A percentile compares a stretch with the other conserved stretches of the same genome.
phyloP scores from a whole-genome alignment of 306 rosid species.

The Fragaria ananassa region DNA sequence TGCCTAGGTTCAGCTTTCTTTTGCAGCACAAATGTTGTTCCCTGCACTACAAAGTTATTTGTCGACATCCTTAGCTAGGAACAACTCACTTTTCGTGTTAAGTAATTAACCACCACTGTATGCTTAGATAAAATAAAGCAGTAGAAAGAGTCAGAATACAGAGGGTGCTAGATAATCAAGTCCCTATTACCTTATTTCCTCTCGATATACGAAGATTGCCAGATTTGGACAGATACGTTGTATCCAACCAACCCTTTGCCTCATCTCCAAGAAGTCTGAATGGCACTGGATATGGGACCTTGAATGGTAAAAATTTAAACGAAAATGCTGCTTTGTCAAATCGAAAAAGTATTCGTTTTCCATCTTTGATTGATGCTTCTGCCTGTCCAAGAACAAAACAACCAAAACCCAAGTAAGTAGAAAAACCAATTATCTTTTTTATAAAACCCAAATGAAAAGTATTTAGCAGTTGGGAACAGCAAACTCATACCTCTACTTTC shows the following conservation, averaged over 20 bases:
- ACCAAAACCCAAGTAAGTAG: background rate
- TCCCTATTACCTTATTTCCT: constrained; percentile 81
- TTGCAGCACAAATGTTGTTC: constrained; percentile 92
- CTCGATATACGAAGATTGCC: constrained; percentile 91
- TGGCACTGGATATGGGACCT: constrained; percentile 99
- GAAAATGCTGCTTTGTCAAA: constrained; percentile 94
- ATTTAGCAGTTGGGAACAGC: background rate
- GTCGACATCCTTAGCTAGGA: constrained; percentile 42
- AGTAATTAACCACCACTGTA: background rate
- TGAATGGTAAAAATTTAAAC: constrained; percentile 80
- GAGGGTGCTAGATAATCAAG: constrained; percentile 11
- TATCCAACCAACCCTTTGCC: constrained; percentile 97
- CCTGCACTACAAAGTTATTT: constrained; percentile 80
- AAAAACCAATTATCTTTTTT: background rate
- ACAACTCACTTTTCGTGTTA: background rate
- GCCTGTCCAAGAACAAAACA: constrained; percentile 48
- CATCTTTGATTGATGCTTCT: constrained; percentile 74
- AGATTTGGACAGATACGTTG: constrained; percentile 77
- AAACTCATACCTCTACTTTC: constrained; percentile 80
- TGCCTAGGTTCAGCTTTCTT: constrained; percentile 84
- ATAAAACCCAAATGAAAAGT: background rate
- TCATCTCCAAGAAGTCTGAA: constrained; percentile 93
- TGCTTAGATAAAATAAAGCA: background rate
- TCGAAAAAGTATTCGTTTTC: constrained; percentile 77
- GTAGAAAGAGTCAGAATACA: background rate